A percentile compares a stretch with the other conserved stretches of the same genome.
These are phyloP conservation scores for Linum usitatissimum DNA, from an alignment of 345 rosid species.

Conservation along the genomic window DNA sequence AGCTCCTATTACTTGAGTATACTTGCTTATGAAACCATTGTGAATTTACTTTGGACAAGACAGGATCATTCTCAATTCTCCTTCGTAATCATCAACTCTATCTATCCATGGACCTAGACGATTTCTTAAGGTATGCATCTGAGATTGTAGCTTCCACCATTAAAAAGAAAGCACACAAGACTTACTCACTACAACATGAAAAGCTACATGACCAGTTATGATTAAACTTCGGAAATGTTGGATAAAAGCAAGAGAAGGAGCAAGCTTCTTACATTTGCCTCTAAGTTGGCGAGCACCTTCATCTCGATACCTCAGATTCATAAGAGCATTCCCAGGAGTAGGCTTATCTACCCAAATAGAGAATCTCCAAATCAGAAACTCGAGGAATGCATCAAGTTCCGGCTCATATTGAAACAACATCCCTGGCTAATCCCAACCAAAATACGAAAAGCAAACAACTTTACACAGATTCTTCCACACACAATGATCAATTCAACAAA, in stretches of 20 bases:
- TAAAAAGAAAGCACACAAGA: background rate
- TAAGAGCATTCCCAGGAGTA: slow-evolving; percentile 90
- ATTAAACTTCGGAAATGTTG: background rate
- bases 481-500: background rate
- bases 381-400: slow-evolving; percentile 98
- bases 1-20: background rate
- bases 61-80: background rate
- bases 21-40: background rate
- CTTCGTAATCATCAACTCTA: background rate
- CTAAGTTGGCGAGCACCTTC: slow-evolving; percentile 43
- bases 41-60: background rate
- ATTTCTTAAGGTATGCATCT: background rate
- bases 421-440: slow-evolving; percentile 88
- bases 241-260: slow-evolving; percentile 13
- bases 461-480: background rate
- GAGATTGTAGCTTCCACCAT: background rate
- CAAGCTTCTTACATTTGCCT: slow-evolving; percentile 38
- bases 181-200: background rate
- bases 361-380: slow-evolving; percentile 98
- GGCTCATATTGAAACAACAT: slow-evolving; percentile 97
- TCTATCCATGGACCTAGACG: background rate
- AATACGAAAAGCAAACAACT: slow-evolving; percentile 17
- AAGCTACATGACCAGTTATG: background rate
- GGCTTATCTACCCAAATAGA: slow-evolving; percentile 99
- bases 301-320: slow-evolving; percentile 88